A percentile compares a stretch with the other conserved stretches of the same genome.
Evolutionary conservation across 139 green algal genomes (phyloP).

Genomic region (Coelastrella sp.): DNA sequence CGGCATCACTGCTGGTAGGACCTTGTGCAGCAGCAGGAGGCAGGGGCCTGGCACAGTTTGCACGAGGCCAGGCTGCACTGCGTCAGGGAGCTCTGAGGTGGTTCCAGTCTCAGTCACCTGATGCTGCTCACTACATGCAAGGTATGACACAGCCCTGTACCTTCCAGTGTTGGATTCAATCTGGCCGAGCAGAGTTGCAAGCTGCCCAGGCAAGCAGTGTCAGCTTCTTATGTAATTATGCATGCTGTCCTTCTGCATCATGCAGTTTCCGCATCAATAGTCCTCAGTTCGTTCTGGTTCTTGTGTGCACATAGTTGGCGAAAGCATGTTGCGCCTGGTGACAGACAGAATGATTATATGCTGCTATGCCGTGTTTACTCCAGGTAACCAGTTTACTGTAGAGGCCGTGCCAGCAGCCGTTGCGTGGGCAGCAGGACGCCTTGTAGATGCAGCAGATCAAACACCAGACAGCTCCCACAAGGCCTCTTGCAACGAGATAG

Average conservation of each 20-base stretch:
- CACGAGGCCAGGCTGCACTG: neutral
- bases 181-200: no score
- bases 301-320: no score
- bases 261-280: no score
- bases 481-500: neutral
- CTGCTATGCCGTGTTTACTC: neutral
- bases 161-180: no score
- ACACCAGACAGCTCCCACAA: neutral
- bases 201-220: no score
- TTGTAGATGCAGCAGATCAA: neutral
- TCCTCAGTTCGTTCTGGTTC: no score
- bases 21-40: conserved; percentile 14
- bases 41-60: neutral
- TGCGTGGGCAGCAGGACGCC: neutral
- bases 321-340: no score
- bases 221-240: no score
- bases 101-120: conserved; percentile 10
- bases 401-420: neutral
- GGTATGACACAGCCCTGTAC: neutral
- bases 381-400: neutral
- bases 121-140: neutral
- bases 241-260: no score
- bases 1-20: conserved; percentile 5
- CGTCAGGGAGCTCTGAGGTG: neutral
- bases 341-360: no score